Percentiles rank a stretch among this genome's conserved stretches.
phyloP scores from a whole-genome alignment of 306 rosid genomes.

The Casuarina equisetifolia region DNA sequence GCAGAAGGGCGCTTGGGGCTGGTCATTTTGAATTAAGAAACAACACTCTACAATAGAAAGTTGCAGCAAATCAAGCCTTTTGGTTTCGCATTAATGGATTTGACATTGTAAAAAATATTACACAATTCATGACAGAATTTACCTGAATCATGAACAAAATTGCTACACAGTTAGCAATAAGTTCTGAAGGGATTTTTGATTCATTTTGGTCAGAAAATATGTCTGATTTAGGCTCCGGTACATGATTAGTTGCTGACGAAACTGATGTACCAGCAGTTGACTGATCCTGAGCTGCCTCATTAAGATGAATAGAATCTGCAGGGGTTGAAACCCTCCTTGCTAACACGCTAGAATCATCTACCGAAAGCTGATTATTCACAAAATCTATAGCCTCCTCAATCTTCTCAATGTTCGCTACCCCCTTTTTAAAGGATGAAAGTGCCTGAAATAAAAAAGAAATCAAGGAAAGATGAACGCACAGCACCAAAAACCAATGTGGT shows the following conservation, averaged over 20 bases:
- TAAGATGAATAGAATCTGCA: conserved; percentile 40
- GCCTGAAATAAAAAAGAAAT: conserved; percentile 60
- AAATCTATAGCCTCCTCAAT: conserved; percentile 76
- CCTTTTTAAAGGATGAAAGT: conserved; percentile 50
- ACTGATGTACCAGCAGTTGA: conserved; percentile 43
- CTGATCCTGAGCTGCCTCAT: conserved; percentile 54
- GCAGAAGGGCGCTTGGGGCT: not conserved
- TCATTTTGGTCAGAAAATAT: conserved; percentile 52
- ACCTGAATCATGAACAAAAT: conserved; percentile 92
- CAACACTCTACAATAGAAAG: not conserved
- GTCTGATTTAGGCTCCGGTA: conserved; percentile 48
- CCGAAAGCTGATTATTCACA: conserved; percentile 61
- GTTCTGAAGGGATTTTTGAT: conserved; percentile 71
- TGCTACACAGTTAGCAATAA: conserved; percentile 79
- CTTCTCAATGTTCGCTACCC: conserved; percentile 49
- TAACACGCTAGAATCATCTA: conserved; percentile 54
- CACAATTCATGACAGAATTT: not conserved
- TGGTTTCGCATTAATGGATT: not conserved
- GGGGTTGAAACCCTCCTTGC: conserved; percentile 35
- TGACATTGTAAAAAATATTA: not conserved
- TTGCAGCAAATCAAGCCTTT: conserved; percentile 4
- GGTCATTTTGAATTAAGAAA: not conserved
- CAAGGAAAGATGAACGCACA: conserved; percentile 29
- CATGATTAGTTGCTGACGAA: conserved; percentile 36
- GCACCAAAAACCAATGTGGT: conserved; percentile 16